Conservation (phyloP, 129 eudicot genomes). For the carrot (Daucus carota) region DH1_v3.0 NC_030382.2:43393501-43394000, state of each 20-base stretch:
- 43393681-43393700: conserved; percentile 79
- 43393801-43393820: neutral
- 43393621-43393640: conserved; percentile 97
- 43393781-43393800: neutral
- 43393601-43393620: conserved; percentile 97
- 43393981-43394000: neutral
- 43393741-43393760: conserved; percentile 12
- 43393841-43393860: neutral
- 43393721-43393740: conserved; percentile 62
- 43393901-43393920: too few species aligned
- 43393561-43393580: conserved; percentile 61
- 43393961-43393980: neutral
- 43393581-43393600: conserved; percentile 86
- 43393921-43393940: conserved; percentile 3
- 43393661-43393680: conserved; percentile 85
- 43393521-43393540: conserved; percentile 84
- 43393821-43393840: neutral
- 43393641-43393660: conserved; percentile 87
- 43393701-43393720: conserved; percentile 58
- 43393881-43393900: neutral
- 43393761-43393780: neutral
- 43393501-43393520: conserved; percentile 85
- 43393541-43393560: conserved; percentile 99
- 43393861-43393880: neutral
- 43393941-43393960: neutral